These are phyloP conservation scores for Ceratocystis cacaofunesta DNA, from an alignment of 2,329 filamentous ascomycete species.

Conservation along the genomic window DNA sequence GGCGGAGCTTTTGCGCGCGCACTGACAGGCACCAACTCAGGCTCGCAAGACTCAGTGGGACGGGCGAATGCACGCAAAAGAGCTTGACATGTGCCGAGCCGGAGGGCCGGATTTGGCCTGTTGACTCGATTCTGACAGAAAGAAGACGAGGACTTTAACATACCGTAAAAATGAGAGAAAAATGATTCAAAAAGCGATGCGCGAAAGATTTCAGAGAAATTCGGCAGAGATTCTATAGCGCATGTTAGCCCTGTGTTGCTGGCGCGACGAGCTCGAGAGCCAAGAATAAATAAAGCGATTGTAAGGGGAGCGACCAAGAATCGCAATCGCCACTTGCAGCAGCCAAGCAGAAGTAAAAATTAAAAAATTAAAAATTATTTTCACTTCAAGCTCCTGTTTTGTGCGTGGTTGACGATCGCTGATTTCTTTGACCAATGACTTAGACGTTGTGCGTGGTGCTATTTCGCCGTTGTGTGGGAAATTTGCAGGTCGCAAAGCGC, in stretches of 20 bases:
- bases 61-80: no score
- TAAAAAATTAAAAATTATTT: not conserved
- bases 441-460: no score
- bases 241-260: not conserved
- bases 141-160: no score
- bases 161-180: not conserved
- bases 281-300: not conserved
- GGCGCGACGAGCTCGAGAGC: not conserved
- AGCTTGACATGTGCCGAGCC: no score
- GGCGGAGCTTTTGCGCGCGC: not conserved
- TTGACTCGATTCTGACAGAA: no score
- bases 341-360: not conserved
- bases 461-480: not conserved
- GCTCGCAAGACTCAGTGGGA: no score
- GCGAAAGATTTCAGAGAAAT: not conserved
- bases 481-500: not conserved
- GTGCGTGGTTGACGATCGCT: not conserved
- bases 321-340: not conserved
- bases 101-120: no score
- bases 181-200: not conserved
- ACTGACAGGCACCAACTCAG: no score
- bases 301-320: not conserved
- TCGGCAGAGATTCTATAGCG: not conserved
- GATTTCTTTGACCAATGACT: not conserved
- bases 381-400: not conserved